phyloP scores from a whole-genome alignment of 129 eudicot species.

The Sambucus nigra region DNA sequence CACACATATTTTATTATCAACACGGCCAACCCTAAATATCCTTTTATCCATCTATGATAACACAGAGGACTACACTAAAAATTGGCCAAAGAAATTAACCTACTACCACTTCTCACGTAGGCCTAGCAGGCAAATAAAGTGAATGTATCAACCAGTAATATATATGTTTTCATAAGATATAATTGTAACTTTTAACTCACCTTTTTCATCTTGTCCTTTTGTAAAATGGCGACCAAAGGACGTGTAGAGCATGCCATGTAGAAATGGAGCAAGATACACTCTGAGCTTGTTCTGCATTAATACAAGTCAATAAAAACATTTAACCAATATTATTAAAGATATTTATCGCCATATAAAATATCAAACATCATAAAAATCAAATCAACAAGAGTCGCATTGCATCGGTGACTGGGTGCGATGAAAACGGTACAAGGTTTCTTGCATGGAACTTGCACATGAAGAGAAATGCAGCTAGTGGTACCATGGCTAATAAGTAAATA shows the following conservation, averaged over 20 bases:
- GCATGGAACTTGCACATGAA: too few species aligned
- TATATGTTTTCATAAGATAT: not conserved
- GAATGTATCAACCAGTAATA: too few species aligned
- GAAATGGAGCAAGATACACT: conserved; percentile 75
- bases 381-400: too few species aligned
- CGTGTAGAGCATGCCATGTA: conserved; percentile 69
- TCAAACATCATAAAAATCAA: not conserved
- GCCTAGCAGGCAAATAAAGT: not conserved
- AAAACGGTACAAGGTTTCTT: too few species aligned
- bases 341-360: not conserved
- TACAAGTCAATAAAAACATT: not conserved
- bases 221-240: conserved; percentile 92
- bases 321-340: not conserved
- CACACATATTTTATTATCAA: too few species aligned
- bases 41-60: not conserved
- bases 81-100: not conserved
- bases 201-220: conserved; percentile 58
- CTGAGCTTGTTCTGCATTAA: conserved; percentile 46
- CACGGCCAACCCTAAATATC: too few species aligned
- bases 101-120: not conserved
- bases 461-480: too few species aligned
- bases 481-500: not conserved
- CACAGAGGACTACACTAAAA: not conserved
- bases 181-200: conserved; percentile 26
- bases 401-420: too few species aligned